Evolutionary conservation across 2,329 filamentous ascomycete species (phyloP), one percentile per base, ranked within the genome.

Genomic region (Arthrobotrys iridis): DNA sequence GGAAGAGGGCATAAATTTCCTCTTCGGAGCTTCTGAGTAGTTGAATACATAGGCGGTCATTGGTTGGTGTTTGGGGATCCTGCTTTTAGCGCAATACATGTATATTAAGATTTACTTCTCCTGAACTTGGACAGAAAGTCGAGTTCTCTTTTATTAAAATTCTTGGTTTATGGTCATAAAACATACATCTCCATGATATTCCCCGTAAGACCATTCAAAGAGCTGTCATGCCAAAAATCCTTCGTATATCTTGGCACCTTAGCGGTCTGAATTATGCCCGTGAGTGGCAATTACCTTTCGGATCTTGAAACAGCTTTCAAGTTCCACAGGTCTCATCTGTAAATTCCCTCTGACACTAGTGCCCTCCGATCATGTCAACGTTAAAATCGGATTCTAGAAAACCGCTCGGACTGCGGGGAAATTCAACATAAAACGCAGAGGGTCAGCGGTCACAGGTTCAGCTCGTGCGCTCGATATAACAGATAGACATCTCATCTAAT

Each of bases 71-170:
- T 68, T 67, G 52, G 18, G 37, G n/a, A 15, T 26, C 13, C 30
- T 22, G 11, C 24, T 35, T 45, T 58, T 67, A 67, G 37, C 50
- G 37, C 24, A 26, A 43, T 62, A 70, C 43, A 45, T 70, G 65
- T 70, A 70, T 70, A 70, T 70, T 70, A 70, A 48, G 55, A 5
- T 55, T 60, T 68, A 45, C 45, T 70, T 62, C 37, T 70, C 20
- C 28, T 55, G 65, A 55, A 62, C 65, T 55, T 26, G 15, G 45
- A 62, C 65, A 35, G 55, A 67, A 55, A 52, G 65, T 60, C 55
- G 24, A 55, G 65, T 70, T 70, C 55, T 43, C n/a, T 26, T 60
- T 55, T 70, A 60, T 60, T 11, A 70, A 68, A 70, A 59, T 62
- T 62, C 57, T 62, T 62, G 45, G 65, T 55, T 68, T 20, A 55